phyloP scores from a whole-genome alignment of 768 basidiomycete species.

The Hygrophorus pudorinus region DNA sequence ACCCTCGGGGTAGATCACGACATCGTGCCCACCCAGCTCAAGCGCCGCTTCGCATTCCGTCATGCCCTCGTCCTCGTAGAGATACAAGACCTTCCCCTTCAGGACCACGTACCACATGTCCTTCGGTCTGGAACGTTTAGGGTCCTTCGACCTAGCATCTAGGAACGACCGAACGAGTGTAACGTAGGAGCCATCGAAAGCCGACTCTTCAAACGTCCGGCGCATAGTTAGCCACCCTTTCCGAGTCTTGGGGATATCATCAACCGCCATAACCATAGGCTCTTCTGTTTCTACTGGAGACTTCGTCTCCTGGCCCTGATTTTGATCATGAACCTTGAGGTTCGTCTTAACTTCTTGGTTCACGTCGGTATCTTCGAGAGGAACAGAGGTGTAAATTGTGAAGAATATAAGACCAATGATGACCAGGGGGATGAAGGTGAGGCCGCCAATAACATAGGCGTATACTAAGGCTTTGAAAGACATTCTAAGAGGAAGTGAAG shows the following conservation, averaged over 20 bases:
- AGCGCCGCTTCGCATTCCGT: constrained; percentile 87
- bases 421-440: constrained; percentile 82
- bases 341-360: constrained; percentile 27
- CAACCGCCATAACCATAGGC: constrained; percentile 1
- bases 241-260: constrained; percentile 55
- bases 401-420: constrained; percentile 47
- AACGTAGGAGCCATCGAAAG: constrained; percentile 61
- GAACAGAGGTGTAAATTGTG: constrained; percentile 76
- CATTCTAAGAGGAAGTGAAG: constrained; percentile 32
- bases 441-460: constrained; percentile 81
- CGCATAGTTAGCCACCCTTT: constrained; percentile 82
- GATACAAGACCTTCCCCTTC: constrained; percentile 83
- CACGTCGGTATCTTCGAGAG: constrained; percentile 50
- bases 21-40: constrained; percentile 70
- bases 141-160: constrained; percentile 77
- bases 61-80: constrained; percentile 91
- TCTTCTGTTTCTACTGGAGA: background rate
- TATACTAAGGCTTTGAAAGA: constrained; percentile 62
- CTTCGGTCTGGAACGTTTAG: constrained; percentile 74
- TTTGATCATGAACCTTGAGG: constrained; percentile 17
- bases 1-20: constrained; percentile 65
- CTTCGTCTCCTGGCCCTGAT: constrained; percentile 14
- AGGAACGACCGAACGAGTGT: constrained; percentile 72
- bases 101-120: constrained; percentile 91
- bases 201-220: constrained; percentile 61